These are phyloP conservation scores for Aspergillus phoenicis DNA, from an alignment of 2,329 filamentous ascomycete species.

Conservation along the genomic window DNA sequence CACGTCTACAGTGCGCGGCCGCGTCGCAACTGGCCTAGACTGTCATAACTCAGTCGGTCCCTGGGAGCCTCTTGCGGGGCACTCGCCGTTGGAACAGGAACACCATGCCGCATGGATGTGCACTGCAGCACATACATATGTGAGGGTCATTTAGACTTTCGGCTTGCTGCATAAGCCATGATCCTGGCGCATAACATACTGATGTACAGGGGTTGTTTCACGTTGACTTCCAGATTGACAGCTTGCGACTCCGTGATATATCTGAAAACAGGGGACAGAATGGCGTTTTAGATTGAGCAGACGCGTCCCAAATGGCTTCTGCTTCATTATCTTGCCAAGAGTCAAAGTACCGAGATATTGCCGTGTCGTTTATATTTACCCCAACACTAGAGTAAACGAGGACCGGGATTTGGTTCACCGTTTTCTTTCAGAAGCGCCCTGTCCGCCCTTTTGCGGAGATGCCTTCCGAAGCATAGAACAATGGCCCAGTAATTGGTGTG, in stretches of 20 bases:
- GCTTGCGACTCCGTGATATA: not conserved
- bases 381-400: not conserved
- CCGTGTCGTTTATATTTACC: not conserved
- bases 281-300: not conserved
- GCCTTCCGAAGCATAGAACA: not conserved
- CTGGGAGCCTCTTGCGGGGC: not conserved
- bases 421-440: conserved; percentile 2
- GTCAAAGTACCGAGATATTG: not conserved
- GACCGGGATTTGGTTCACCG: not conserved
- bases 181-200: conserved; percentile 10
- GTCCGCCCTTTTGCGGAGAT: not conserved
- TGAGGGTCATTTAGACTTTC: conserved; percentile 14
- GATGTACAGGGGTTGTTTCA: conserved; percentile 8
- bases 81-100: not conserved
- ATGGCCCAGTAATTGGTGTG: not conserved
- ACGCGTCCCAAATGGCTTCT: not conserved
- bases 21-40: not conserved
- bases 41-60: not conserved
- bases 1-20: not conserved
- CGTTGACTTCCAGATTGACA: not conserved
- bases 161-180: conserved; percentile 17
- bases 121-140: conserved; percentile 1
- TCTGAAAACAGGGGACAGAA: conserved; percentile 4
- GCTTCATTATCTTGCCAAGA: not conserved
- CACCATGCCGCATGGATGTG: not conserved